Base-by-base conservation (phyloP, 139 green algal species). In the Protoeuglena noctilucae region DNA sequence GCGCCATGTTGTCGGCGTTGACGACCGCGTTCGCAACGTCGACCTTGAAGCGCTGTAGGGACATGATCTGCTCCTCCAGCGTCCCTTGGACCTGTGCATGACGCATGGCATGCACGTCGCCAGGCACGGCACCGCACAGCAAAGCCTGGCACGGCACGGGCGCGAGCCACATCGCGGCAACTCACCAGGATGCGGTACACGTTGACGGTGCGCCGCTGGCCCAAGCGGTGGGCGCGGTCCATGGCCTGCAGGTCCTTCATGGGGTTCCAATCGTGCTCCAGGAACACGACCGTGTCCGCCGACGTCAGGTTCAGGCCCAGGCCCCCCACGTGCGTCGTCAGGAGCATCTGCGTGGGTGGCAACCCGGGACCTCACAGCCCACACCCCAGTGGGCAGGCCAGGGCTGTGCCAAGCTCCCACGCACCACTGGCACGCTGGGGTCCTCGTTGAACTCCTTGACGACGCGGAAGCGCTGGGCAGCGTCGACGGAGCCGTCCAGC, bases 181-280 rank as follows among this genome's bases (percentile, higher is more conserved):
- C 61, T 43, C 56, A 75, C 86, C 28, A 96, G 68, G 54, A 94
- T 71, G 28, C 91, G 72, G 78, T 96, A 96, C 61, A 98, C 91
- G 51, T 87, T 94, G 34, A 98, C 91, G 2, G 83, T 85, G 26
- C 83, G 75, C 9, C 61, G 71, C 79, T 98, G 91, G 2, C 91
- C 91, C 45, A 98, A 80, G 2, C 91, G 70, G 72, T 98, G 91
- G 16, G 90, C 91, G 6, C 91, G 81, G 71, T 98, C 91, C 91
- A 98, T 93, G 23, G 86, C 86, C 82, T 95, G 88, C 68, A 97
- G 69, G 65, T 98, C 91, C 41, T 86, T 85, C 83, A 89, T 87
- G 19, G 91, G 91, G 74, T 98, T 98, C 88, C 88, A 98, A 67
- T 97, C 89, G 63, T 98, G 91, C 74, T 98, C 91, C 63, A 97